Base-by-base conservation (phyloP, 78 protist species). In the Trichosphaerium sp. region DNA sequence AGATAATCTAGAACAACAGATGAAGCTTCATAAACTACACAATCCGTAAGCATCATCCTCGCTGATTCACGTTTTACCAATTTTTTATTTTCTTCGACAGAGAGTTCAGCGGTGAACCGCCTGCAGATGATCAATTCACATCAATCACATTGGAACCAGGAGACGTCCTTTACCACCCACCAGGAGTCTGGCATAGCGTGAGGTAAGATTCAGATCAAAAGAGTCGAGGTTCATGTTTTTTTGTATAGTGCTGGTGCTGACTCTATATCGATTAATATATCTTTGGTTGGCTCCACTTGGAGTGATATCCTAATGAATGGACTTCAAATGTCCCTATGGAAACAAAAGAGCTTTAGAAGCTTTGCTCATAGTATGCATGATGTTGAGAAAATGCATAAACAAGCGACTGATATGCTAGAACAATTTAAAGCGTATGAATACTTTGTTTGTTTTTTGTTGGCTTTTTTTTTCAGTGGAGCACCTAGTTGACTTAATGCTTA, bases 161-260 rank as follows among this genome's bases (percentile, higher is more conserved):
- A n/a, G 78, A 73, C 34, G 40, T 55, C 26, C 8, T 73, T n/a
- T 73, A 73, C 31, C 67, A 60, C 54, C 78, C 78, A 14, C 60
- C 78, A 12, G 78, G 78, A 2, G 26, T 65, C 4, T 73, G 59
- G 68, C 78, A 73, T 59, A 51, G 39, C n/a, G 71, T 65, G 26
- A 57, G 35, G 29, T 47, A 58, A 14, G 31, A 25, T 25, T 70
- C 21, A 4, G 71, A 65, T n/a, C n/a, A n/a, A n/a, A n/a, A n/a
- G n/a, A n/a, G n/a, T n/a, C n/a, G n/a, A n/a, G n/a, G n/a, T n/a
- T n/a, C n/a, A n/a, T n/a, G n/a, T n/a, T n/a, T n/a, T n/a, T n/a
- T n/a, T n/a, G n/a, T n/a, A n/a, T n/a, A n/a, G n/a, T n/a, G n/a
- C n/a, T n/a, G n/a, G n/a, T n/a, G n/a, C n/a, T n/a, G n/a, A 68